These are phyloP conservation scores for Phytophthora citricola DNA, from an alignment of 352 stramenopile species.

Conservation along the genomic window DNA sequence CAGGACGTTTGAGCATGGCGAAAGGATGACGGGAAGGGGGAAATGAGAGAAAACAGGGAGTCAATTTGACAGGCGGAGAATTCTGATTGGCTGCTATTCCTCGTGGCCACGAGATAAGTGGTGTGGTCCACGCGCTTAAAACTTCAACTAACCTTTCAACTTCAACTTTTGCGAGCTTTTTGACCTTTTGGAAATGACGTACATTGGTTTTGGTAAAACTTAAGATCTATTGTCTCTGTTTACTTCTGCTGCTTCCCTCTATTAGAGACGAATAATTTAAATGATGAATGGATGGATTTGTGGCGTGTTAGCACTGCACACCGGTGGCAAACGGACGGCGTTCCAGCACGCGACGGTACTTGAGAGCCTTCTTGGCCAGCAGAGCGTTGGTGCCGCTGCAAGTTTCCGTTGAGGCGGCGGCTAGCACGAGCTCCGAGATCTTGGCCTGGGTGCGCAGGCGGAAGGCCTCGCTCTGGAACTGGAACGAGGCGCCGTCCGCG, in stretches of 20 bases:
- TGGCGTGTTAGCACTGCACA: constrained; percentile 1
- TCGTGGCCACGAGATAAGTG: neutral
- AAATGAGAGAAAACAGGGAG: constrained; percentile 30
- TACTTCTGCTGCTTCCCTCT: no score
- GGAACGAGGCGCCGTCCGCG: constrained; percentile 38
- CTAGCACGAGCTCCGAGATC: constrained; percentile 35
- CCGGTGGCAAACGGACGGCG: constrained; percentile 13
- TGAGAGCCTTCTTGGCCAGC: constrained; percentile 56
- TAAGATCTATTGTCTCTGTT: no score
- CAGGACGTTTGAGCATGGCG: constrained; percentile 34
- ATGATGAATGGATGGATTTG: no score
- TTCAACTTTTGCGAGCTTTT: no score
- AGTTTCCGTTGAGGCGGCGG: constrained; percentile 6
- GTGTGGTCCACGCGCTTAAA: no score
- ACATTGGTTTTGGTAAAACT: no score
- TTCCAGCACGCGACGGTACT: constrained; percentile 52
- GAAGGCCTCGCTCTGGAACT: constrained; percentile 49
- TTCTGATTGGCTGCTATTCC: neutral
- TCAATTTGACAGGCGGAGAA: constrained; percentile 41
- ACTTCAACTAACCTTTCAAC: no score
- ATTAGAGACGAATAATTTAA: no score
- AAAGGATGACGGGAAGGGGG: constrained; percentile 31
- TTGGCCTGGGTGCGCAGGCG: constrained; percentile 40
- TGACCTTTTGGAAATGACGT: no score
- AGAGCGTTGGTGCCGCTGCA: constrained; percentile 42